Percentiles rank a stretch among this genome's conserved stretches.
Evolutionary conservation across 208 protist genomes (phyloP).

Genomic region (Trypanosoma congolense): DNA sequence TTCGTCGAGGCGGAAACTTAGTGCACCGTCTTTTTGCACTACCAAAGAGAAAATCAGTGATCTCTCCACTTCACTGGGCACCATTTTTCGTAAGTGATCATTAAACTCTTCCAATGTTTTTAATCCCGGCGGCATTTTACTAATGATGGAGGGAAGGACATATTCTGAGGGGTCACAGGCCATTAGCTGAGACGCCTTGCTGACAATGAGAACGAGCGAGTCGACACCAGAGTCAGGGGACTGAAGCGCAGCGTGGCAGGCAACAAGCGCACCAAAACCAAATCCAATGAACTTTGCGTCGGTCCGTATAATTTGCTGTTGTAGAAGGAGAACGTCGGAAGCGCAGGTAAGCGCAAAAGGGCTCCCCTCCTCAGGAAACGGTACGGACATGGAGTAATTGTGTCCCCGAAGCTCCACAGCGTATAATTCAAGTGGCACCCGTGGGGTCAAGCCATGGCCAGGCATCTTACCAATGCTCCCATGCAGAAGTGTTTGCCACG

Average conservation of each 20-base stretch:
- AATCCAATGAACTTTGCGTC: slow-evolving; percentile 49
- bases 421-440: slow-evolving; percentile 71
- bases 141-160: slow-evolving; percentile 24
- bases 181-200: slow-evolving; percentile 35
- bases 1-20: slow-evolving; percentile 40
- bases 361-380: slow-evolving; percentile 10
- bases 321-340: slow-evolving; percentile 52
- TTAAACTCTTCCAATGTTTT: slow-evolving; percentile 36
- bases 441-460: slow-evolving; percentile 32
- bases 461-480: slow-evolving; percentile 40
- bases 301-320: slow-evolving; percentile 37
- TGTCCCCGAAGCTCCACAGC: slow-evolving; percentile 75
- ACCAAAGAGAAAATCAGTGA: slow-evolving; percentile 45
- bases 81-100: slow-evolving; percentile 28
- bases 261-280: slow-evolving; percentile 75
- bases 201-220: slow-evolving; percentile 62
- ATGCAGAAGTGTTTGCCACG: slow-evolving; percentile 63
- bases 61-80: slow-evolving; percentile 41
- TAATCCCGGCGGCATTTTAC: slow-evolving; percentile 17
- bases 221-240: slow-evolving; percentile 40
- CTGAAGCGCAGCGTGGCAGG: slow-evolving; percentile 49
- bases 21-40: slow-evolving; percentile 25
- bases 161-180: slow-evolving; percentile 32
- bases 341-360: slow-evolving; percentile 41
- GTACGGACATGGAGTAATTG: slow-evolving; percentile 37